A percentile compares a stretch with the other conserved stretches of the same genome.
Evolutionary conservation across 2,329 filamentous ascomycete species (phyloP).

Genomic region (Nothomitra cinnamomea): DNA sequence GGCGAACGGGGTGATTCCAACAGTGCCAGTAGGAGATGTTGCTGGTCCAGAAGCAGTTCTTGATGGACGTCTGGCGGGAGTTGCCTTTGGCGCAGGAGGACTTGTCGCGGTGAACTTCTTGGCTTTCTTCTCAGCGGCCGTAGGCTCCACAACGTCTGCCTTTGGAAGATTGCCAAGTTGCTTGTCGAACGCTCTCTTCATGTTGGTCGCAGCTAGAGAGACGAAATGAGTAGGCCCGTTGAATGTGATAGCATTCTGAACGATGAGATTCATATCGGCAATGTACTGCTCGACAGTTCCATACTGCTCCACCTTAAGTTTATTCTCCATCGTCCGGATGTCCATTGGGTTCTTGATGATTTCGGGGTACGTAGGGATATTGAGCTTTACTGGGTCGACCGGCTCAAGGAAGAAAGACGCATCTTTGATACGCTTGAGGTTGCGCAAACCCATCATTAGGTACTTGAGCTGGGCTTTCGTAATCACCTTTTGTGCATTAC

Average conservation of each 20-base stretch:
- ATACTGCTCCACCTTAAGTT: slow-evolving; percentile 57
- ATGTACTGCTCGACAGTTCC: slow-evolving; percentile 53
- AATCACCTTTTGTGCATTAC: slow-evolving; percentile 23
- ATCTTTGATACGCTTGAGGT: slow-evolving; percentile 73
- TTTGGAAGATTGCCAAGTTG: slow-evolving; percentile 43
- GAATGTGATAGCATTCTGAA: slow-evolving; percentile 63
- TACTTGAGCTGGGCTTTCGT: slow-evolving; percentile 43
- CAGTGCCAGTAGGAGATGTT: slow-evolving; percentile 21
- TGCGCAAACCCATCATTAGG: slow-evolving; percentile 47
- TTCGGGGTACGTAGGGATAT: slow-evolving; percentile 56
- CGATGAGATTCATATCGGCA: slow-evolving; percentile 58
- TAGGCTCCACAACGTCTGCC: slow-evolving; percentile 38
- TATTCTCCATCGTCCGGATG: slow-evolving; percentile 63
- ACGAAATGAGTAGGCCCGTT: slow-evolving; percentile 67
- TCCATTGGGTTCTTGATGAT: slow-evolving; percentile 71
- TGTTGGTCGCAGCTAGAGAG: slow-evolving; percentile 46
- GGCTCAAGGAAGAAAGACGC: slow-evolving; percentile 60
- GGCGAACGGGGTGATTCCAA: slow-evolving; percentile 38
- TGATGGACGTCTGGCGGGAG: slow-evolving; percentile 17
- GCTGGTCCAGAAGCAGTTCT: slow-evolving; percentile 9
- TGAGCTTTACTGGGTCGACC: slow-evolving; percentile 59
- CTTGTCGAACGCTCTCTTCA: slow-evolving; percentile 41
- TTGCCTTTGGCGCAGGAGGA: neutral
- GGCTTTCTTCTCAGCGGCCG: slow-evolving; percentile 43
- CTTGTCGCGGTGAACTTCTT: slow-evolving; percentile 16